These are phyloP conservation scores for Dalbergia cochinchinensis DNA, from an alignment of 306 rosid species.

Conservation along the genomic window DNA sequence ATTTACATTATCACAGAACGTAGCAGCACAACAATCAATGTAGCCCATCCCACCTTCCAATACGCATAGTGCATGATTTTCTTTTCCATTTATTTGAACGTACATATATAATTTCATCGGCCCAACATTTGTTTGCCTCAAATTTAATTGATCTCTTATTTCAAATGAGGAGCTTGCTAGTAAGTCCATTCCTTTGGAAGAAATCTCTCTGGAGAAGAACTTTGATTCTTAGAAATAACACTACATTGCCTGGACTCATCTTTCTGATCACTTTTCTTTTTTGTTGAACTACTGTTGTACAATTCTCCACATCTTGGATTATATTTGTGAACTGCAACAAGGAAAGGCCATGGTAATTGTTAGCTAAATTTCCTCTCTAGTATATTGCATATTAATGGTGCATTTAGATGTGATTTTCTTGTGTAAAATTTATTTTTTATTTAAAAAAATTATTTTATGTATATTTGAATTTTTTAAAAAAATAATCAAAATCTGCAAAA, in stretches of 20 bases:
- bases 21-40: conserved; percentile 14
- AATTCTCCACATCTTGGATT: conserved; percentile 40
- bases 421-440: no score
- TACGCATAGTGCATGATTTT: conserved; percentile 17
- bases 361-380: not conserved
- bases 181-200: conserved; percentile 93
- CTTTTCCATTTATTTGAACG: not conserved
- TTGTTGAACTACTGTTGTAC: not conserved
- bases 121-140: not conserved
- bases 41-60: not conserved
- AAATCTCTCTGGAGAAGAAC: conserved; percentile 58
- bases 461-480: no score
- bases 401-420: no score
- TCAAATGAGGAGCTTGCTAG: conserved; percentile 41
- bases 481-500: no score
- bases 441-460: no score
- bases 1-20: not conserved
- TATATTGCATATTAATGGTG: not conserved
- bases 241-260: conserved; percentile 50
- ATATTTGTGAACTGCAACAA: conserved; percentile 46
- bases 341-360: conserved; percentile 18
- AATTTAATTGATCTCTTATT: not conserved
- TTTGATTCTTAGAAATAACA: conserved; percentile 55
- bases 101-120: not conserved
- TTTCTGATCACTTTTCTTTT: conserved; percentile 46